A percentile compares a stretch with the other conserved stretches of the same genome.
Conservation (phyloP, 2,329 filamentous ascomycete species). For the Whalleya microplaca region DNA sequence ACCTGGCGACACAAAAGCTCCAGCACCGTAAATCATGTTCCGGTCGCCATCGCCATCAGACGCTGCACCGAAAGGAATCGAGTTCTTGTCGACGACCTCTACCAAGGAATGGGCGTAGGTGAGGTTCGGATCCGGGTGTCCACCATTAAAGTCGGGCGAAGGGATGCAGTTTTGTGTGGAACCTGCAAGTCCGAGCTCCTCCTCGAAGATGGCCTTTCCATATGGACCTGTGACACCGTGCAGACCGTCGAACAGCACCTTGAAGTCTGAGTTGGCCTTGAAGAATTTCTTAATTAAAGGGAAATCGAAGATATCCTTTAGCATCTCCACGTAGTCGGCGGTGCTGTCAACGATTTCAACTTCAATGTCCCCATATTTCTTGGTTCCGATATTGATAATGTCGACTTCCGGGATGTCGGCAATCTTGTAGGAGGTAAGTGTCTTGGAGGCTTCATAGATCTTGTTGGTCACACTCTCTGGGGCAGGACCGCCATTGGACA, state of each 20-base stretch:
- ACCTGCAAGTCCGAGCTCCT: conserved; percentile 82
- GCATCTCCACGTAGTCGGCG: conserved; percentile 88
- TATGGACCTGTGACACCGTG: conserved; percentile 96
- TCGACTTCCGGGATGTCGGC: conserved; percentile 86
- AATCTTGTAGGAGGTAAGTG: conserved; percentile 89
- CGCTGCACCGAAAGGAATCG: conserved; percentile 93
- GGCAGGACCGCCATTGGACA: conserved; percentile 92
- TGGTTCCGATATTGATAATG: conserved; percentile 78
- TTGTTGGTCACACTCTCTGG: conserved; percentile 98
- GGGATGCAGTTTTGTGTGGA: conserved; percentile 90
- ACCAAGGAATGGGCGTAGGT: conserved; percentile 96
- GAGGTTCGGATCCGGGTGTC: conserved; percentile 96
- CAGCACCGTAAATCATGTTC: conserved; percentile 99
- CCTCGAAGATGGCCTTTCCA: conserved; percentile 90
- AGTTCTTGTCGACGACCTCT: conserved; percentile 86
- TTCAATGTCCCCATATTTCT: conserved; percentile 83
- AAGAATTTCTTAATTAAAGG: conserved; percentile 95
- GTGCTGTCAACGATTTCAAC: conserved; percentile 96
- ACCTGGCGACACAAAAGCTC: conserved; percentile 93
- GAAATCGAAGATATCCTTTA: conserved; percentile 99
- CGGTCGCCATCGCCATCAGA: conserved; percentile 97
- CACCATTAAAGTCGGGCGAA: conserved; percentile 92
- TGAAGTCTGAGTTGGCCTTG: conserved; percentile 84
- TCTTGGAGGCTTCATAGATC: conserved; percentile 92
- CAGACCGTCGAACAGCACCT: conserved; percentile 93